A percentile compares a stretch with the other conserved stretches of the same genome.
These are phyloP conservation scores for Mrakia gelida DNA, from an alignment of 768 basidiomycete species.

Conservation along the genomic window DNA sequence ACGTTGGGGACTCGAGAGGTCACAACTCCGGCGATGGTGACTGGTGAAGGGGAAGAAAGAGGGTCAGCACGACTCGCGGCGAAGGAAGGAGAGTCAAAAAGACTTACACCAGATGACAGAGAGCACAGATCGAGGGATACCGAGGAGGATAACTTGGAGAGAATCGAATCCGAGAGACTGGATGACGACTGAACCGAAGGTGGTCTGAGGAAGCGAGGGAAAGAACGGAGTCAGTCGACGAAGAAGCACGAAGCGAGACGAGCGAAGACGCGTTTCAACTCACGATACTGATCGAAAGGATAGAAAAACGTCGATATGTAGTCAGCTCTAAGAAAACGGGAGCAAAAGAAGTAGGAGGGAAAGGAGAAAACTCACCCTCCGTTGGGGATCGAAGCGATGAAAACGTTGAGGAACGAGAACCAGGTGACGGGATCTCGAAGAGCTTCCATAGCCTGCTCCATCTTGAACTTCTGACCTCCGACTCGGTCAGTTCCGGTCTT, in stretches of 20 bases:
- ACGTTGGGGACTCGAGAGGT: not conserved
- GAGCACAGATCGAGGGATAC: not conserved
- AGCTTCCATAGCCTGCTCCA: constrained; percentile 36
- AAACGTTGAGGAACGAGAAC: constrained; percentile 15
- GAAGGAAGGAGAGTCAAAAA: no score
- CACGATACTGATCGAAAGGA: no score
- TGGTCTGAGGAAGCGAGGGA: constrained; percentile 10
- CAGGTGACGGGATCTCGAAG: constrained; percentile 33
- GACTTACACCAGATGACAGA: not conserved
- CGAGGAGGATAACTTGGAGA: not conserved
- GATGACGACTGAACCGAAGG: constrained; percentile 28
- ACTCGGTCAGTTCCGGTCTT: constrained; percentile 33
- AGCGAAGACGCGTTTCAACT: no score
- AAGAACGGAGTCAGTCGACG: no score
- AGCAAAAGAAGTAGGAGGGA: no score
- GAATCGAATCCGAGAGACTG: constrained; percentile 13
- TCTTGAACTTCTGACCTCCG: constrained; percentile 33
- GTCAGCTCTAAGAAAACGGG: no score
- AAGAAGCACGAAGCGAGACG: no score
- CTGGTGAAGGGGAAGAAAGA: constrained; percentile 33
- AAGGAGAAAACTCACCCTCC: constrained; percentile 14
- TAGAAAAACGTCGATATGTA: no score
- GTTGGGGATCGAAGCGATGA: constrained; percentile 36
- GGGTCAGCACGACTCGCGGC: no score
- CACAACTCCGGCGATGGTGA: constrained; percentile 1